Percentiles rank a stretch among this genome's conserved stretches.
phyloP scores from a whole-genome alignment of 2,329 filamentous ascomycete species.

The Talaromyces sp. region DNA sequence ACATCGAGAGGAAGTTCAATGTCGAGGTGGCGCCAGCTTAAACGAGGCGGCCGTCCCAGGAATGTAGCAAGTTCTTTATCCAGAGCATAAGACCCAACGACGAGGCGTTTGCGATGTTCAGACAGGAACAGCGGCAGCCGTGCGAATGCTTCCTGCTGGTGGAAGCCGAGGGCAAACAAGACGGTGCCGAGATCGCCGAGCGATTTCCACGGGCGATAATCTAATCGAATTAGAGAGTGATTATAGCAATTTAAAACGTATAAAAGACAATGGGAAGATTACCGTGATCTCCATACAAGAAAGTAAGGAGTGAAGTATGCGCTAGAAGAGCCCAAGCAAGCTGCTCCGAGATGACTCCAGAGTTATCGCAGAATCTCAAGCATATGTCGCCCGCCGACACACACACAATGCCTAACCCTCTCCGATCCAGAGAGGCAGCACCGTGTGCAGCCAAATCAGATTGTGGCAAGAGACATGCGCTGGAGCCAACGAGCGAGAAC shows the following conservation, averaged over 20 bases:
- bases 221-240: slow-evolving; percentile 4
- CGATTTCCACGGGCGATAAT: slow-evolving; percentile 12
- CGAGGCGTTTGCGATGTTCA: slow-evolving; percentile 21
- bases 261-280: background rate
- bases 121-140: slow-evolving; percentile 21
- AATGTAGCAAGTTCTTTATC: slow-evolving; percentile 27
- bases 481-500: slow-evolving; percentile 16
- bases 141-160: slow-evolving; percentile 6
- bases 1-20: slow-evolving; percentile 22
- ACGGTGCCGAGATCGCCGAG: slow-evolving; percentile 15
- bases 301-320: slow-evolving; percentile 16
- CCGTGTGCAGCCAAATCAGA: slow-evolving; percentile 6
- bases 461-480: slow-evolving; percentile 11
- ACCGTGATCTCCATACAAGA: slow-evolving; percentile 20
- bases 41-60: slow-evolving; percentile 22
- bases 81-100: slow-evolving; percentile 19
- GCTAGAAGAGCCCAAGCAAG: slow-evolving; percentile 25
- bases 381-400: slow-evolving; percentile 25
- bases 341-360: slow-evolving; percentile 19
- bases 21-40: slow-evolving; percentile 24
- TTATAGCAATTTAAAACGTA: background rate
- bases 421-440: slow-evolving; percentile 11
- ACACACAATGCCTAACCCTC: slow-evolving; percentile 8
- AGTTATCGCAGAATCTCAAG: slow-evolving; percentile 21
- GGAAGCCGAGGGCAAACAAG: slow-evolving; percentile 12